phyloP scores from a whole-genome alignment of 2,329 filamentous ascomycete genomes.

The Talaromyces sp. region DNA sequence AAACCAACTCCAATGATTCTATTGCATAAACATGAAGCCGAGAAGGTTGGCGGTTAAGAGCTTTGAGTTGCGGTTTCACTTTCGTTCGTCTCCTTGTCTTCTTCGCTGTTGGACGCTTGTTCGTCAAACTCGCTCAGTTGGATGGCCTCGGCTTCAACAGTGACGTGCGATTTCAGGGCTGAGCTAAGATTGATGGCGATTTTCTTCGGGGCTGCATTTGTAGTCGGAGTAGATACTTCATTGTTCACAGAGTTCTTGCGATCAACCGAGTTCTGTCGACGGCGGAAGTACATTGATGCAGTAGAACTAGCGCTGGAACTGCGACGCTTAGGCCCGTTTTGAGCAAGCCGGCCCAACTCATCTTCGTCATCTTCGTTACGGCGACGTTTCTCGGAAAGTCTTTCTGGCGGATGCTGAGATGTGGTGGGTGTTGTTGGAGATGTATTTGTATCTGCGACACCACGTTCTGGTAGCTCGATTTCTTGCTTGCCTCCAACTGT shows the following conservation, averaged over 20 bases:
- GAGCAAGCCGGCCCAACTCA: conserved; percentile 77
- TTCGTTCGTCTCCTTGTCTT: conserved; percentile 13
- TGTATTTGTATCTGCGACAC: conserved; percentile 25
- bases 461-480: conserved; percentile 24
- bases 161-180: conserved; percentile 24
- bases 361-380: conserved; percentile 88
- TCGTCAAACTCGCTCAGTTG: conserved; percentile 35
- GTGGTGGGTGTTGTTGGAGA: conserved; percentile 28
- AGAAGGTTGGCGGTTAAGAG: not conserved
- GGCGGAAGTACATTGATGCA: conserved; percentile 34
- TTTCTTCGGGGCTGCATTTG: conserved; percentile 34
- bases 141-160: conserved; percentile 24
- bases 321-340: conserved; percentile 45
- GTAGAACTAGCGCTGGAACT: conserved; percentile 41
- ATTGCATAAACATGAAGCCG: conserved; percentile 12
- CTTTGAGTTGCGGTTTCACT: conserved; percentile 8
- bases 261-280: conserved; percentile 34
- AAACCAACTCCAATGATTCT: conserved; percentile 17
- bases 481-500: conserved; percentile 26
- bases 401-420: conserved; percentile 61
- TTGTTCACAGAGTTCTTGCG: conserved; percentile 31
- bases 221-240: conserved; percentile 16
- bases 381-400: conserved; percentile 82
- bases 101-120: conserved; percentile 24
- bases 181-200: conserved; percentile 43